Evolutionary conservation across 177 flowering plant species (phyloP).

Genomic region (Telopea speciosissima): DNA sequence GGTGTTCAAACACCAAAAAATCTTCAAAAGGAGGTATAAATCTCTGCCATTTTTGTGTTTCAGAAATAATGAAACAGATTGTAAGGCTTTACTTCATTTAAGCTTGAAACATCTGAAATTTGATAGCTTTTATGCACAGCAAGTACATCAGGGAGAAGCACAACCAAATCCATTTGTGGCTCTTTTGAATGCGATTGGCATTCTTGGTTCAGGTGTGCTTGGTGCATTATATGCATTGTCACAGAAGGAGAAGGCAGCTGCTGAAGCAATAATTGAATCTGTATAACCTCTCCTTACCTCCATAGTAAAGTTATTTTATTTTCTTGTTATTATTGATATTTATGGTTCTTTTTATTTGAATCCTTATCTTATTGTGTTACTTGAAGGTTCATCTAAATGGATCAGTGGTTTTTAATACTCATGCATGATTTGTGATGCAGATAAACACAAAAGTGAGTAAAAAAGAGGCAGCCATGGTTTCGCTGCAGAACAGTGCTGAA

Average conservation of each 20-base stretch:
- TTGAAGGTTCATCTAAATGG: too few relatives aligned
- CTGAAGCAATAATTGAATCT: slow-evolving; percentile 57
- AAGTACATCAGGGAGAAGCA: slow-evolving; percentile 19
- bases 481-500: slow-evolving; percentile 46
- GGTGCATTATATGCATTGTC: slow-evolving; percentile 69
- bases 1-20: slow-evolving; percentile 1
- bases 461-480: slow-evolving; percentile 48
- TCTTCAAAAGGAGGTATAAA: slow-evolving; percentile 37
- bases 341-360: too few relatives aligned
- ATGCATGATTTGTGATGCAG: slow-evolving; percentile 28
- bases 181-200: slow-evolving; percentile 67
- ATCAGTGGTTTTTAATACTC: not conserved
- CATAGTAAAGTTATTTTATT: not conserved
- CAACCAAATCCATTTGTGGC: slow-evolving; percentile 42
- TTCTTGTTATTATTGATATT: not conserved
- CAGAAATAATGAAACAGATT: not conserved
- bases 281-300: slow-evolving; percentile 35
- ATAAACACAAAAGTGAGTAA: slow-evolving; percentile 44
- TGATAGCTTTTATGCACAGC: slow-evolving; percentile 29
- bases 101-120: slow-evolving; percentile 12
- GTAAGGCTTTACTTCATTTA: not conserved
- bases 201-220: slow-evolving; percentile 59
- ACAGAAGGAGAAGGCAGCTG: slow-evolving; percentile 46
- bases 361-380: too few relatives aligned
- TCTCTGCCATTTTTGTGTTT: slow-evolving; percentile 7